These are phyloP conservation scores for Cercospora sp. DNA, from an alignment of 2,329 filamentous ascomycete genomes.

Conservation along the genomic window DNA sequence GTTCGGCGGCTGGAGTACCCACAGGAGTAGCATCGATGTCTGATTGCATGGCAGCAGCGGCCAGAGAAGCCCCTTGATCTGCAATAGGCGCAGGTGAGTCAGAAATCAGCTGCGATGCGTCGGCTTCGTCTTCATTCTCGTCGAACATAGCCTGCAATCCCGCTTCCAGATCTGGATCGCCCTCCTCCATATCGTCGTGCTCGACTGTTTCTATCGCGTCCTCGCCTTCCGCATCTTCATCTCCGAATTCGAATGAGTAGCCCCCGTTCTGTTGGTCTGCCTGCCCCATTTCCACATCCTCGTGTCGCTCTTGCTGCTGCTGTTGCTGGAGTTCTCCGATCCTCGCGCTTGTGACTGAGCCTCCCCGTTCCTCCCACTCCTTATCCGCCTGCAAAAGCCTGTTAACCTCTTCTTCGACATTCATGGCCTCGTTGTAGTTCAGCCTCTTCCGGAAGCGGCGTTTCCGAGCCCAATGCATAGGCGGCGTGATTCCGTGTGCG, in stretches of 20 bases:
- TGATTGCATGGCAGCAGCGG: conserved; percentile 27
- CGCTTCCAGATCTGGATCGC: conserved; percentile 36
- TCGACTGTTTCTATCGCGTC: conserved; percentile 39
- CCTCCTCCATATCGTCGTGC: conserved; percentile 44
- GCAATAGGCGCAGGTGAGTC: conserved; percentile 34
- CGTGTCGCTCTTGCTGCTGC: conserved; percentile 15
- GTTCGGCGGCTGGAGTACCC: conserved; percentile 28
- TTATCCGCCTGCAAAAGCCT: conserved; percentile 70
- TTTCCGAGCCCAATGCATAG: conserved; percentile 81
- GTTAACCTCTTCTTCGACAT: conserved; percentile 78
- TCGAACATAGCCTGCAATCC: conserved; percentile 43
- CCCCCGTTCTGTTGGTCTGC: conserved; percentile 28
- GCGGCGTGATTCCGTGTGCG: conserved; percentile 83
- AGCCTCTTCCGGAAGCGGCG: conserved; percentile 81
- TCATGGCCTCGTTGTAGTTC: conserved; percentile 79
- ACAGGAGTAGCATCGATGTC: conserved; percentile 28
- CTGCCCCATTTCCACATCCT: background rate
- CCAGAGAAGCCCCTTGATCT: conserved; percentile 33
- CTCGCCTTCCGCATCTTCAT: conserved; percentile 49
- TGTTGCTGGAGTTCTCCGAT: conserved; percentile 10
- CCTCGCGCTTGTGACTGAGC: conserved; percentile 37
- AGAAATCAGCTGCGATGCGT: conserved; percentile 32
- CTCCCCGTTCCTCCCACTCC: conserved; percentile 53
- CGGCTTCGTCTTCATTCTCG: conserved; percentile 35
- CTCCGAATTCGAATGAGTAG: conserved; percentile 41